These are phyloP conservation scores for Austropuccinia psidii DNA, from an alignment of 1,284 basidiomycete species.

Conservation along the genomic window DNA sequence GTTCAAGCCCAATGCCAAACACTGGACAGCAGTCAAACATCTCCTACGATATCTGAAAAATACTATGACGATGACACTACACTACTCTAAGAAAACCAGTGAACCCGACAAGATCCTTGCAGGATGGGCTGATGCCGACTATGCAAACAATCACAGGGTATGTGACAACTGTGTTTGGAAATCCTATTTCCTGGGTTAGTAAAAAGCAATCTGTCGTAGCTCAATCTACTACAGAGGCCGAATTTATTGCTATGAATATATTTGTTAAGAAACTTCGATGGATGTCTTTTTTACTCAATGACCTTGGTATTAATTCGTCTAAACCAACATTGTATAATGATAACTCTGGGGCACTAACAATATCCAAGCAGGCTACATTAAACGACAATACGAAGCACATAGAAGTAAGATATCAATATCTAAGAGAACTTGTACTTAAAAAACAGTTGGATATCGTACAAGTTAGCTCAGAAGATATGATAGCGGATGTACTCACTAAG, in stretches of 20 bases:
- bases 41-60: not conserved
- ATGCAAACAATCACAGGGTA: not conserved
- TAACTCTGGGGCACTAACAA: not conserved
- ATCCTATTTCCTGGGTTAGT: not conserved
- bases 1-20: not conserved
- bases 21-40: not conserved
- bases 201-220: conserved; percentile 2
- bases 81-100: not conserved
- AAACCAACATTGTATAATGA: not conserved
- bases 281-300: not conserved
- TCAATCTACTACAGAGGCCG: not conserved
- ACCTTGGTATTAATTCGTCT: not conserved
- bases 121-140: conserved; percentile 8
- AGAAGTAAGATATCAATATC: conserved; percentile 22
- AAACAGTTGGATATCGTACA: not conserved
- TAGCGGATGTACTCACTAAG: not conserved
- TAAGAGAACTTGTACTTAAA: not conserved
- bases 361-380: not conserved
- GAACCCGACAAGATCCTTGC: not conserved
- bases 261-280: conserved; percentile 4
- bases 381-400: conserved; percentile 13
- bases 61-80: not conserved
- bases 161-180: not conserved
- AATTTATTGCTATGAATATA: not conserved
- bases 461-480: not conserved